phyloP scores from a whole-genome alignment of 163 green algal species.

The Chlamydomonas reinhardtii region DNA sequence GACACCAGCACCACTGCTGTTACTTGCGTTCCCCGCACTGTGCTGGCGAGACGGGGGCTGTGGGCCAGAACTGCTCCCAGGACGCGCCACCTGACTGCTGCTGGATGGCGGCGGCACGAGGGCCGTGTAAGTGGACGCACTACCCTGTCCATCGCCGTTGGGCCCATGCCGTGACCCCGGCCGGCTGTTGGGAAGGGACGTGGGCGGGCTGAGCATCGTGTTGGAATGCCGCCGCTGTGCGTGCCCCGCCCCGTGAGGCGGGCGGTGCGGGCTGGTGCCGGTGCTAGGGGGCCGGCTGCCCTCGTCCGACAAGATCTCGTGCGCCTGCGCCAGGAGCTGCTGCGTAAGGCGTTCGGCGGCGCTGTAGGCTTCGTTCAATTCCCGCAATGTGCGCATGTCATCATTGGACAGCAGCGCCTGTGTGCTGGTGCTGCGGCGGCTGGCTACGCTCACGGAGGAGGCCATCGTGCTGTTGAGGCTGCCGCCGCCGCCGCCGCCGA shows the following conservation, averaged over 20 bases:
- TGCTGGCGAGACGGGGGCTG: background rate
- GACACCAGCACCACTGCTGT: background rate
- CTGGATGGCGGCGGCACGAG: no score
- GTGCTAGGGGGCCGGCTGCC: slow-evolving; percentile 20
- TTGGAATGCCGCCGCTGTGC: no score
- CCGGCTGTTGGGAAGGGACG: no score
- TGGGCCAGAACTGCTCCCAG: no score
- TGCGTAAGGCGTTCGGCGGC: slow-evolving; percentile 45
- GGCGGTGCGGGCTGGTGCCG: background rate
- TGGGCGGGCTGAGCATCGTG: background rate
- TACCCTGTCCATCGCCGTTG: no score
- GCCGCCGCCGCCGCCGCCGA: background rate
- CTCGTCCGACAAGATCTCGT: slow-evolving; percentile 34
- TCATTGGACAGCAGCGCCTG: slow-evolving; percentile 21
- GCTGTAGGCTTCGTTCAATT: slow-evolving; percentile 50
- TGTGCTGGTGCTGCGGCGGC: slow-evolving; percentile 29
- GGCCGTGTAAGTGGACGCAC: no score
- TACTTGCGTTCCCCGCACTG: background rate
- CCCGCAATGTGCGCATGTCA: slow-evolving; percentile 41
- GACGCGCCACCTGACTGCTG: background rate
- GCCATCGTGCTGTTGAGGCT: slow-evolving; percentile 30
- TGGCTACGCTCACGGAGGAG: slow-evolving; percentile 11
- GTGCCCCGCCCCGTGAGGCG: background rate
- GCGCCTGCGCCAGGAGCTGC: slow-evolving; percentile 50
- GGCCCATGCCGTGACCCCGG: no score